Evolutionary conservation across 176 grass and related monocot genomes (phyloP).

Genomic region (Oryza officinalis): DNA sequence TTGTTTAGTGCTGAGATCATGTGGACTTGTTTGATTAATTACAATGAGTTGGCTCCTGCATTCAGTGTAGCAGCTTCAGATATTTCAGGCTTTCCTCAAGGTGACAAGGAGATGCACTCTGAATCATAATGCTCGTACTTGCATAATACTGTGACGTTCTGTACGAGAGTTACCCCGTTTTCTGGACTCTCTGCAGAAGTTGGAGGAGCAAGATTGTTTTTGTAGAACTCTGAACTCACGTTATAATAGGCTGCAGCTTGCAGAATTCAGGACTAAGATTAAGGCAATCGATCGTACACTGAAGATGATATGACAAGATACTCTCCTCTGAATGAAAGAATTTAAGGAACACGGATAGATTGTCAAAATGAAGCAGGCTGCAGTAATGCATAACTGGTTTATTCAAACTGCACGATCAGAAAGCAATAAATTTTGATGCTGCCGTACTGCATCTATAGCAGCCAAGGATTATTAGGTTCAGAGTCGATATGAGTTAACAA

Average conservation of each 20-base stretch:
- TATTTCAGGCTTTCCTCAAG: not conserved
- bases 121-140: not conserved
- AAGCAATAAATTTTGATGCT: constrained; percentile 7
- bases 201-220: not conserved
- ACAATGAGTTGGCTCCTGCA: not conserved
- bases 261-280: constrained; percentile 25
- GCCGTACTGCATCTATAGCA: not conserved
- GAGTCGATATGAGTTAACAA: not conserved
- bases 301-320: not conserved
- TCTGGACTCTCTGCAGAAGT: not conserved
- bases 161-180: not conserved
- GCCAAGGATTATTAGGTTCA: not conserved
- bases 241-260: not conserved
- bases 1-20: constrained; percentile 19
- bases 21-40: not conserved
- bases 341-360: not conserved
- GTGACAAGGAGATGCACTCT: not conserved
- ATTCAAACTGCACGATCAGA: constrained; percentile 36
- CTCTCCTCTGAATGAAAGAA: not conserved
- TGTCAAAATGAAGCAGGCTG: not conserved
- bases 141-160: not conserved
- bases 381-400: constrained; percentile 12
- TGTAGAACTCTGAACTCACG: not conserved
- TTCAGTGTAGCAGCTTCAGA: not conserved
- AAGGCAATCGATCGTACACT: not conserved